Evolutionary conservation across 345 rosid species (phyloP).

Genomic region (Camelina neglecta): DNA sequence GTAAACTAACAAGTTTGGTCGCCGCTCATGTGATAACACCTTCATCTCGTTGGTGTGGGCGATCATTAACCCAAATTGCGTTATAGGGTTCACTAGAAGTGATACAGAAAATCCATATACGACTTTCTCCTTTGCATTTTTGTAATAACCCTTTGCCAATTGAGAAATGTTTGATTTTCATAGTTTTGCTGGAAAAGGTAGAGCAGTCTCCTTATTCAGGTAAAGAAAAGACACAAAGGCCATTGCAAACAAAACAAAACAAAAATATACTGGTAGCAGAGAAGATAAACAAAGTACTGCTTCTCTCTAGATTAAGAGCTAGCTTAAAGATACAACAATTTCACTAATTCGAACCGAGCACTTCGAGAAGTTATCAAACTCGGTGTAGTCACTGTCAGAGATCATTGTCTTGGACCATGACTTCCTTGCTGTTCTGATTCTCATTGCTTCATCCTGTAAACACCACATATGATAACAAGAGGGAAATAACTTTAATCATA

Average conservation of each 20-base stretch:
- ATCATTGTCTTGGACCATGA: neutral
- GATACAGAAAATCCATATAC: no score
- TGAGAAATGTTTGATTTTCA: neutral
- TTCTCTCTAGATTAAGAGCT: neutral
- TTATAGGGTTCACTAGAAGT: neutral
- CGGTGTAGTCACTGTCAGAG: neutral
- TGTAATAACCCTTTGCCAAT: no score
- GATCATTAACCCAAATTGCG: neutral
- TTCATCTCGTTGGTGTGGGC: neutral
- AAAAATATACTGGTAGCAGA: neutral
- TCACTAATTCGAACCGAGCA: neutral
- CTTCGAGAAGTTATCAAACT: neutral
- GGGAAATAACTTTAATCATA: neutral
- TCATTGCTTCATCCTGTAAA: neutral
- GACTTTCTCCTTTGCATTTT: no score
- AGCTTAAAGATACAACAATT: neutral
- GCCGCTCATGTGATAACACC: no score
- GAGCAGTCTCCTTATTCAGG: neutral
- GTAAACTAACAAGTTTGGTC: no score
- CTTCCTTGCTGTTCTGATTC: neutral
- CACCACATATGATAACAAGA: neutral
- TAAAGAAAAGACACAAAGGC: neutral
- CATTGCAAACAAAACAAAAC: neutral
- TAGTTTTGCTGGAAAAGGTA: neutral
- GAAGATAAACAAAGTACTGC: neutral